phyloP scores from a whole-genome alignment of 2,329 filamentous ascomycete genomes.

The Myotisia sp. region DNA sequence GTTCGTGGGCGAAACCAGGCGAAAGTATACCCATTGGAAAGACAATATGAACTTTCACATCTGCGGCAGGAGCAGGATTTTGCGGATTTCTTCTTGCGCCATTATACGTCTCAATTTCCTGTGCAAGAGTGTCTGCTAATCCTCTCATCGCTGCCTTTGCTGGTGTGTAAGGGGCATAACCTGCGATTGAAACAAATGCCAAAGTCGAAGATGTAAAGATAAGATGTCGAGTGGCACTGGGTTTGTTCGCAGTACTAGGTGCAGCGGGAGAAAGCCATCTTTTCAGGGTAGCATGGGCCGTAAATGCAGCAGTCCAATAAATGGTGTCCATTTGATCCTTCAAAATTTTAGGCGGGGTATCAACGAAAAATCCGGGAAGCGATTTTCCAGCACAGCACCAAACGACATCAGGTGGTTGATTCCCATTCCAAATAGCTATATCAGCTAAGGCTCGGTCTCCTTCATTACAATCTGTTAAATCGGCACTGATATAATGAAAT shows the following conservation, averaged over 20 bases:
- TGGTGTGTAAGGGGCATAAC: conserved; percentile 72
- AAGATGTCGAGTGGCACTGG: conserved; percentile 48
- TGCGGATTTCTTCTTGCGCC: conserved; percentile 37
- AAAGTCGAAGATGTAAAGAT: conserved; percentile 72
- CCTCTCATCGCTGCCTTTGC: conserved; percentile 73
- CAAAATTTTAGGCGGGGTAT: conserved; percentile 52
- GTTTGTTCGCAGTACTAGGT: conserved; percentile 18
- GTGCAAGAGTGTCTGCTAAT: conserved; percentile 66
- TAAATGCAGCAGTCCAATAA: conserved; percentile 75
- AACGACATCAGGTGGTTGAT: conserved; percentile 61
- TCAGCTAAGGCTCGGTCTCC: conserved; percentile 56
- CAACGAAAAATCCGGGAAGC: conserved; percentile 61
- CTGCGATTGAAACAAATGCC: conserved; percentile 62
- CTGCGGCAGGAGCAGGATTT: conserved; percentile 38
- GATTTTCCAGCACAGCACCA: conserved; percentile 78
- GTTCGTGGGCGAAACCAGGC: conserved; percentile 62
- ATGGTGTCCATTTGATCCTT: conserved; percentile 80
- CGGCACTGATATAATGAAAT: conserved; percentile 72
- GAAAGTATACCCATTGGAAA: conserved; percentile 71
- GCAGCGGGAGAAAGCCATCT: conserved; percentile 49
- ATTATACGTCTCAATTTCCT: conserved; percentile 78
- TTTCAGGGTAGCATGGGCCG: conserved; percentile 64
- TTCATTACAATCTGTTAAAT: conserved; percentile 58
- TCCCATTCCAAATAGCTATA: conserved; percentile 64
- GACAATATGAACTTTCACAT: conserved; percentile 67